Base-by-base conservation (phyloP, 2,329 filamentous ascomycete species). In the Ophiostoma tasmaniense region DNA sequence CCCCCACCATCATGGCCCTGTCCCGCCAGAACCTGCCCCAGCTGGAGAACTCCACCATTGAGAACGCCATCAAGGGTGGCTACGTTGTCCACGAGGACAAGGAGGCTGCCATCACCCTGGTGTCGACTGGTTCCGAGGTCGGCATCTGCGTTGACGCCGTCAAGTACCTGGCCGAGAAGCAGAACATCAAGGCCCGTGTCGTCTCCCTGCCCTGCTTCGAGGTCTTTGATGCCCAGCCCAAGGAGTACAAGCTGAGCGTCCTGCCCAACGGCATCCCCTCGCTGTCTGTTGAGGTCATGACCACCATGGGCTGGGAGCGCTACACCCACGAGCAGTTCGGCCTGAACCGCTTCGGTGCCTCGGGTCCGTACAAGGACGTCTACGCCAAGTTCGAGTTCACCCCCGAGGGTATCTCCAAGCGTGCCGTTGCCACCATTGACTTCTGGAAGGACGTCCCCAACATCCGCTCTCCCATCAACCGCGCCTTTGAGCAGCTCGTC, bases 321-420 rank as follows among this genome's bases (percentile, higher is more conserved):
- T 99, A 98, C 84, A 91, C 93, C 71, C 94, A 99, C 83, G 95
- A 99, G 88, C 95, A 99, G 85, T 99, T 99, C 77, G 95, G 95
- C 79, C 89, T 99, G 74, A 99, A 99, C 90, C 89, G 95, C 79
- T 99, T 99, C 81, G 95, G 95, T 88, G 94, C 94, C 74, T 96
- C 92, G 69, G 95, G 94, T 77, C 90, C 94, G 74, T 98, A 98
- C 86, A 94, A 94, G 89, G 90, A 98, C 77, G 93, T 99, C 71
- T 99, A 99, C 87, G 90, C 91, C 91, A 98, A 97, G 88, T 99
- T 99, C 83, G 95, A 98, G 82, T 98, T 99, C 85, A 99, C 94
- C 66, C 91, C 95, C 68, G 94, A 97, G 82, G 95, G 95, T 74
- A 91, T 99, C 79, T 85, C 91, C 83, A 97, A 98, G 90, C 93